Percentiles rank a stretch among this genome's conserved stretches.
These are phyloP conservation scores for Phytomonas sp. DNA, from an alignment of 208 protist genomes.

Conservation along the genomic window DNA sequence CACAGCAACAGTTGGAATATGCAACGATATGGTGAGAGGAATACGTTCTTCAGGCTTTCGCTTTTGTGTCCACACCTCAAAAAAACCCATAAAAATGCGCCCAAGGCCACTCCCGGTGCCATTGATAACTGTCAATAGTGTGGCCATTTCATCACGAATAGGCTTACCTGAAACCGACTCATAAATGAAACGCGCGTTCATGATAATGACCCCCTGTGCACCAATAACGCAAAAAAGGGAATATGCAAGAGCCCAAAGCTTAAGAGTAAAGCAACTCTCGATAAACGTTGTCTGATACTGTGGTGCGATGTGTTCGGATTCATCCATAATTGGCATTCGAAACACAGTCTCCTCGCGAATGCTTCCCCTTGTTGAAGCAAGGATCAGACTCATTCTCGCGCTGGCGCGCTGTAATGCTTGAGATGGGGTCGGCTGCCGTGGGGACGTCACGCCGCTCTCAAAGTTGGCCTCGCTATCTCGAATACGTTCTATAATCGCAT, in stretches of 20 bases:
- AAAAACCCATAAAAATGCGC: conserved; percentile 48
- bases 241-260: conserved; percentile 51
- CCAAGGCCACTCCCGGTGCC: conserved; percentile 63
- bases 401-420: conserved; percentile 22
- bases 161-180: conserved; percentile 30
- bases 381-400: conserved; percentile 13
- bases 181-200: conserved; percentile 73
- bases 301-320: conserved; percentile 46
- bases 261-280: conserved; percentile 29
- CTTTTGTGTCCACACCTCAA: conserved; percentile 62
- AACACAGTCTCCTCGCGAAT: conserved; percentile 29
- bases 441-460: background rate
- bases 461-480: background rate
- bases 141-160: conserved; percentile 31
- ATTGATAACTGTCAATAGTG: conserved; percentile 53
- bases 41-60: conserved; percentile 50
- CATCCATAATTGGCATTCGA: conserved; percentile 18
- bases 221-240: conserved; percentile 50
- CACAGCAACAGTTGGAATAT: conserved; percentile 36
- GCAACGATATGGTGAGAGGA: conserved; percentile 50
- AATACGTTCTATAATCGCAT: conserved; percentile 16
- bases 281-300: conserved; percentile 65
- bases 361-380: conserved; percentile 23
- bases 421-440: background rate
- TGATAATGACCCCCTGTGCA: conserved; percentile 53